phyloP scores from a whole-genome alignment of 331 rosid species.

The Cydonia oblonga region DNA sequence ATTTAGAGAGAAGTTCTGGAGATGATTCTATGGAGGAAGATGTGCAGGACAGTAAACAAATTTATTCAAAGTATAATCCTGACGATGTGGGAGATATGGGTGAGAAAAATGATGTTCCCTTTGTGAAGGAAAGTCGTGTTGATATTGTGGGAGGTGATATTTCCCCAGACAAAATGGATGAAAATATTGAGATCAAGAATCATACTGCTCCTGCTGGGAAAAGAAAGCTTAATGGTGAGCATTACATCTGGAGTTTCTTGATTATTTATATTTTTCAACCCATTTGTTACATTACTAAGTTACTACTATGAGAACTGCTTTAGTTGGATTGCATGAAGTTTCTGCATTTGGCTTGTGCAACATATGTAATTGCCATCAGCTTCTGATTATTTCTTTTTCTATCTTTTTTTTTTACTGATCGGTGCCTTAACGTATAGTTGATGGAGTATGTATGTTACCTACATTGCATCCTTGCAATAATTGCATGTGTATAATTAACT shows the following conservation, averaged over 20 bases:
- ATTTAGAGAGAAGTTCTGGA: constrained; percentile 97
- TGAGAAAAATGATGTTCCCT: constrained; percentile 35
- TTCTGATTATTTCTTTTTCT: background rate
- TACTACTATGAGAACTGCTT: background rate
- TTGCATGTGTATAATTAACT: too few species aligned
- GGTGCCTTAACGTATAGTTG: too few species aligned
- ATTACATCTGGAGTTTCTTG: background rate
- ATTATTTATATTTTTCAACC: background rate
- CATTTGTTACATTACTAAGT: background rate
- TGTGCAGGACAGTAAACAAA: constrained; percentile 68
- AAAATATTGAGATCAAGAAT: constrained; percentile 35
- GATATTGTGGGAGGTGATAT: constrained; percentile 40
- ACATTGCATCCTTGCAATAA: too few species aligned
- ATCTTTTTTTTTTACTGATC: too few species aligned
- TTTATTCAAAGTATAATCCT: constrained; percentile 59
- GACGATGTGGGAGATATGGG: constrained; percentile 41
- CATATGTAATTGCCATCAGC: background rate
- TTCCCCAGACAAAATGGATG: constrained; percentile 35
- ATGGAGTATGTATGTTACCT: too few species aligned
- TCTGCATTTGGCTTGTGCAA: background rate
- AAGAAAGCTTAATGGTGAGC: constrained; percentile 79
- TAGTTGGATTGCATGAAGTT: background rate
- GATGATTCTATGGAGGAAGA: constrained; percentile 99
- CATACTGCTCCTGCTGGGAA: constrained; percentile 47
- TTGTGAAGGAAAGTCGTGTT: constrained; percentile 33